A percentile compares a stretch with the other conserved stretches of the same genome.
These are phyloP conservation scores for Cymodocea nodosa DNA, from an alignment of 116 monocot species.

Conservation along the genomic window DNA sequence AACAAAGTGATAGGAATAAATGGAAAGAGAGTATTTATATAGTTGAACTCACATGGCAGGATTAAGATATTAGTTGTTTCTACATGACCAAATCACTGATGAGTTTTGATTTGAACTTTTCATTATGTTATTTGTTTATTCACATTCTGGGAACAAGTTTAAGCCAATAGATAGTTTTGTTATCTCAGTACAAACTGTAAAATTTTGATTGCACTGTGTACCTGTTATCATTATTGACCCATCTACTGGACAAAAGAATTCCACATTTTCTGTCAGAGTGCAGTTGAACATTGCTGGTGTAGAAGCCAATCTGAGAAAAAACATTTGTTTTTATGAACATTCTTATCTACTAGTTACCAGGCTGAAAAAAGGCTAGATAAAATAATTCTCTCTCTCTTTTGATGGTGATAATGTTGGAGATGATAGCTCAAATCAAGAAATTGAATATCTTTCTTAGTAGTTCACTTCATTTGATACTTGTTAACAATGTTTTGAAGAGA, in stretches of 20 bases:
- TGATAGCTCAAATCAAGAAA: no score
- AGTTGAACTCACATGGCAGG: no score
- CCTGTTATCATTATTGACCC: conserved; percentile 99
- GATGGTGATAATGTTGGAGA: background rate
- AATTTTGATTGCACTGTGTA: conserved; percentile 6
- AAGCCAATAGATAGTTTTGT: background rate
- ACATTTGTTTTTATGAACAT: background rate
- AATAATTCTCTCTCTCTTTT: background rate
- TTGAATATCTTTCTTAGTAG: no score
- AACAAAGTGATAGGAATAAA: no score
- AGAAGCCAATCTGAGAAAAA: conserved; percentile 66
- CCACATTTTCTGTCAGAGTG: conserved; percentile 71
- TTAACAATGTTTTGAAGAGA: no score
- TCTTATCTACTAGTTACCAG: no score
- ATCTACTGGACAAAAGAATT: conserved; percentile 74
- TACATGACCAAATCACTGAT: no score
- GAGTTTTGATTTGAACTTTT: no score
- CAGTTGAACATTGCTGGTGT: conserved; percentile 99
- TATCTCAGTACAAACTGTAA: background rate
- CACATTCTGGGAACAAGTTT: background rate
- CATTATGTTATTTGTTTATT: no score
- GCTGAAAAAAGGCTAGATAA: background rate
- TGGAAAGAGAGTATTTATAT: no score
- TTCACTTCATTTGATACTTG: no score
- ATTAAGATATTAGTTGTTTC: no score